These are phyloP conservation scores for Tolypocladium sp. DNA, from an alignment of 2,329 filamentous ascomycete genomes.

Conservation along the genomic window DNA sequence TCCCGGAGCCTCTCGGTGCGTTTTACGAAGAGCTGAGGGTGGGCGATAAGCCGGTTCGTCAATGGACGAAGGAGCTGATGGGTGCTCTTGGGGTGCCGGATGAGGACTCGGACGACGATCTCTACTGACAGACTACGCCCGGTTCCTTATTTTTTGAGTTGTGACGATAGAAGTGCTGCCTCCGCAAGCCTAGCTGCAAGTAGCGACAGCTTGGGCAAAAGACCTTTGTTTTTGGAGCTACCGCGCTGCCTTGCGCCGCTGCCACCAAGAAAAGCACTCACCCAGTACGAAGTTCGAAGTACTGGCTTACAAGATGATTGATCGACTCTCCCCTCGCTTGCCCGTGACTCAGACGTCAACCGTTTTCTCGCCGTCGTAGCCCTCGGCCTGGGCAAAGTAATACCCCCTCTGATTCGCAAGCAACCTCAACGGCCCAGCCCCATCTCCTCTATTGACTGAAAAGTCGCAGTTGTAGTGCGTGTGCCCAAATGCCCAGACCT, in stretches of 20 bases:
- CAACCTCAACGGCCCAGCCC: slow-evolving; percentile 18
- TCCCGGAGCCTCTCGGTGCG: background rate
- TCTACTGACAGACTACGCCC: background rate
- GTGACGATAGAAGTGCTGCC: background rate
- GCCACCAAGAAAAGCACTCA: background rate
- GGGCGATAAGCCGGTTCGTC: background rate
- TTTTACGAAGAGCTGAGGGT: background rate
- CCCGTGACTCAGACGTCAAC: background rate
- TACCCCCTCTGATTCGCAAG: slow-evolving; percentile 31
- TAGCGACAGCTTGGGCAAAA: background rate
- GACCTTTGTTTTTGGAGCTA: no score
- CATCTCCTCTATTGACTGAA: slow-evolving; percentile 11
- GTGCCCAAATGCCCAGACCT: slow-evolving; percentile 39
- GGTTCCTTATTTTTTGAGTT: background rate
- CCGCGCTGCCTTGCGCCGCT: background rate
- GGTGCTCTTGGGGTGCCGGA: background rate
- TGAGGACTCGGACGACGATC: background rate
- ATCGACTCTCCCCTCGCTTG: background rate
- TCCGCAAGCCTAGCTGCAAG: background rate
- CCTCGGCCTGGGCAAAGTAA: slow-evolving; percentile 25
- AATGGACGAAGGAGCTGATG: background rate
- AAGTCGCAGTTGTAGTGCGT: slow-evolving; percentile 38
- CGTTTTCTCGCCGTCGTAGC: slow-evolving; percentile 21
- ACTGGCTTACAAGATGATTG: background rate
- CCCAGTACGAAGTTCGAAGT: no score